Conservation (phyloP, 1,139 yeast genomes). For the Suhomyces guaymorum region DNA sequence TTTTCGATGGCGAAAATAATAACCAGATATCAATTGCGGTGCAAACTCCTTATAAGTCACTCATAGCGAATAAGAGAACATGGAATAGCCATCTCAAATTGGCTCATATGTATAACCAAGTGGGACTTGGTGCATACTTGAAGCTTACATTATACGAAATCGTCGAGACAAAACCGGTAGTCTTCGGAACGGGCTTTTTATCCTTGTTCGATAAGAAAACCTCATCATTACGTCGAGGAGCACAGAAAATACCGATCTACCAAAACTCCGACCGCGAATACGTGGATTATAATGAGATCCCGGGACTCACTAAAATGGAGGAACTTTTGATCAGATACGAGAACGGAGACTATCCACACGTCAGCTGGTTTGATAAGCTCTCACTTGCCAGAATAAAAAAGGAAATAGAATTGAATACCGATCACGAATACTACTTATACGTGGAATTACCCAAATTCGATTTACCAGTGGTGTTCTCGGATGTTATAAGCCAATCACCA, state of each 20-base stretch:
- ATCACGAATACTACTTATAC: slow-evolving; percentile 47
- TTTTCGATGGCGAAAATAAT: slow-evolving; percentile 55
- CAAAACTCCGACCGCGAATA: slow-evolving; percentile 5
- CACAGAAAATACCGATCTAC: slow-evolving; percentile 37
- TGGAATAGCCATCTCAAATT: slow-evolving; percentile 65
- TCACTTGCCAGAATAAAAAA: slow-evolving; percentile 53
- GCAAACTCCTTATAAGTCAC: slow-evolving; percentile 63
- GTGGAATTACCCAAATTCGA: slow-evolving; percentile 78
- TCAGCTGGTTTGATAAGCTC: slow-evolving; percentile 77
- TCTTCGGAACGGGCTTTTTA: slow-evolving; percentile 63
- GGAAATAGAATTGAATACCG: slow-evolving; percentile 22
- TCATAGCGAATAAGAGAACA: slow-evolving; percentile 44
- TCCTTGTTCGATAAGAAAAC: slow-evolving; percentile 53
- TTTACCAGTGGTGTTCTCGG: slow-evolving; percentile 79
- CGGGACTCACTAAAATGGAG: slow-evolving; percentile 45
- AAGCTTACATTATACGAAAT: slow-evolving; percentile 68
- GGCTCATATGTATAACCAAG: slow-evolving; percentile 69
- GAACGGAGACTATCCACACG: slow-evolving; percentile 60
- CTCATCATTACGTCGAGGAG: slow-evolving; percentile 37
- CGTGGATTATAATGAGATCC: slow-evolving; percentile 26
- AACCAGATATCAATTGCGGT: slow-evolving; percentile 68
- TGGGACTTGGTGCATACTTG: slow-evolving; percentile 62
- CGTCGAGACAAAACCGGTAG: slow-evolving; percentile 48
- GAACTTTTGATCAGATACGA: slow-evolving; percentile 61
- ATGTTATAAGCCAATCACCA: slow-evolving; percentile 31